Percentiles rank a stretch among this genome's conserved stretches.
Conservation (phyloP, 2,329 filamentous ascomycete species). For the Neocucurbitaria cava region DNA sequence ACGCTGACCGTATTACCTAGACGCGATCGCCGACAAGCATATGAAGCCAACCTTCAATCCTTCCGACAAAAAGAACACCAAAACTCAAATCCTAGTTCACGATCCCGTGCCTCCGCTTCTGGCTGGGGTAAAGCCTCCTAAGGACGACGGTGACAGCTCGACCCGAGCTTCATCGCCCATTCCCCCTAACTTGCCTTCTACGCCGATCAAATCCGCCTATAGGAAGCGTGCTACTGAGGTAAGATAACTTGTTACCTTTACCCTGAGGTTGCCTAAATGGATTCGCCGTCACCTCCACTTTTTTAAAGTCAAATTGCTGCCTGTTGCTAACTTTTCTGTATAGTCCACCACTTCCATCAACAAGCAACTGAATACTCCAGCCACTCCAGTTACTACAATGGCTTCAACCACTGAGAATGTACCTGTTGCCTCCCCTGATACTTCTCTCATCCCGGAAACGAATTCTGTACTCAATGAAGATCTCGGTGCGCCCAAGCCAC, state of each 20-base stretch:
- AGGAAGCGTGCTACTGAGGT: conserved; percentile 9
- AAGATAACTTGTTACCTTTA: conserved; percentile 5
- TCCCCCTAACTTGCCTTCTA: conserved; percentile 6
- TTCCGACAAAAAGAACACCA: conserved; percentile 4
- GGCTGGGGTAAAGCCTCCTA: conserved; percentile 8
- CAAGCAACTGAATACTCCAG: conserved; percentile 1
- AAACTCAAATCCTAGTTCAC: conserved; percentile 18
- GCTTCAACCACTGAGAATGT: neutral
- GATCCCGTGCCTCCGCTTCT: conserved; percentile 22
- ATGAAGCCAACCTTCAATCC: conserved; percentile 17
- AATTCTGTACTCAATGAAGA: neutral
- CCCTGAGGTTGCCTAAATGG: neutral
- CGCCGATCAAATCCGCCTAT: conserved; percentile 6
- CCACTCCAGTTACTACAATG: neutral
- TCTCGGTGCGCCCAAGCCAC: neutral
- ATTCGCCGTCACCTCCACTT: conserved; percentile 1
- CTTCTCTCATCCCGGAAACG: neutral
- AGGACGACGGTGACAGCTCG: conserved; percentile 16
- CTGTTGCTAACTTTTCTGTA: conserved; percentile 4
- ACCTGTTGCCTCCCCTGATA: neutral
- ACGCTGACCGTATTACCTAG: conserved; percentile 11
- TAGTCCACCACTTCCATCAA: conserved; percentile 6
- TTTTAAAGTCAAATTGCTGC: neutral
- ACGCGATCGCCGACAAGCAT: conserved; percentile 15
- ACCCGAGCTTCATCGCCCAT: conserved; percentile 18